Evolutionary conservation across 164 flowering plant genomes (phyloP).

Genomic region (Sedum album): DNA sequence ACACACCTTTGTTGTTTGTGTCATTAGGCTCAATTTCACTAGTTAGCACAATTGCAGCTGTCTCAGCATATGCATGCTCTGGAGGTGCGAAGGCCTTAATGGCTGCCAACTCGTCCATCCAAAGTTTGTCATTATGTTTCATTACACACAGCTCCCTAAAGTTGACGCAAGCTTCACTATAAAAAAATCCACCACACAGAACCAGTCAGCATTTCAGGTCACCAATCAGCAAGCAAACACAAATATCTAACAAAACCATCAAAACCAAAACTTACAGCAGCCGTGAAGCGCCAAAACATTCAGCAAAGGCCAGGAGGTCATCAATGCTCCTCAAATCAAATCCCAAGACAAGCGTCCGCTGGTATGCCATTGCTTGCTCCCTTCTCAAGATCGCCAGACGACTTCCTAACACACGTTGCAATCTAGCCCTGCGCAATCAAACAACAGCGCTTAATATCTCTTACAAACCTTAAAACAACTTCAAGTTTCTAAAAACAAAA

Average conservation of each 20-base stretch:
- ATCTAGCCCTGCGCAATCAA: conserved; percentile 34
- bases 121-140: conserved; percentile 45
- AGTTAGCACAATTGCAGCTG: conserved; percentile 47
- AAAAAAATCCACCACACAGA: conserved; percentile 8
- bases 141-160: conserved; percentile 47
- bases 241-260: not conserved
- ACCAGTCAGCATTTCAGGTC: not conserved
- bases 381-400: conserved; percentile 47
- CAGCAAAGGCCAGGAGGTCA: conserved; percentile 48
- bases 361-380: conserved; percentile 69
- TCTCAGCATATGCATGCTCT: conserved; percentile 35
- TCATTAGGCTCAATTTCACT: conserved; percentile 28
- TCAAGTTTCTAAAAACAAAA: not conserved
- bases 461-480: not conserved
- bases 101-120: conserved; percentile 65
- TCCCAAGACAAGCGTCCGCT: conserved; percentile 55
- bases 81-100: conserved; percentile 35
- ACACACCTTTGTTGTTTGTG: conserved; percentile 23
- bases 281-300: conserved; percentile 60
- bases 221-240: too few species aligned
- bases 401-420: conserved; percentile 44
- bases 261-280: conserved; percentile 31
- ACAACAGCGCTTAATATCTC: conserved; percentile 5
- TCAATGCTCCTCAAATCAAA: conserved; percentile 40
- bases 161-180: conserved; percentile 57